Conservation (phyloP, 1,284 basidiomycete species). For the Xanthoconium separans region DNA sequence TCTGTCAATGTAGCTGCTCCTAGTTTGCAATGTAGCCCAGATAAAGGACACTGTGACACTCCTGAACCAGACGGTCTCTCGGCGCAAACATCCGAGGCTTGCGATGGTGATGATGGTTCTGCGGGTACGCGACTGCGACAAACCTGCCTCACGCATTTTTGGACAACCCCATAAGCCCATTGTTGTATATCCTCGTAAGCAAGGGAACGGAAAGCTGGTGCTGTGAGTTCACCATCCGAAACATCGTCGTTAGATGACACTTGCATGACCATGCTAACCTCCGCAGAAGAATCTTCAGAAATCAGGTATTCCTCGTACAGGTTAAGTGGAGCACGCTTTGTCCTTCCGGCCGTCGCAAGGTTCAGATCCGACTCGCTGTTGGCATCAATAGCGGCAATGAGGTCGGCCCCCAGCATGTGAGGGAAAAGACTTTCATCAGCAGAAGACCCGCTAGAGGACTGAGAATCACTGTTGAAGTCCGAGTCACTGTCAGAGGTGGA, state of each 20-base stretch:
- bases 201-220: constrained; percentile 14
- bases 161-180: constrained; percentile 28
- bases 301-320: constrained; percentile 9
- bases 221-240: constrained; percentile 8
- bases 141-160: constrained; percentile 25
- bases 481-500: constrained; percentile 22
- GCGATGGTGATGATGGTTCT: constrained; percentile 27
- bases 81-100: constrained; percentile 29
- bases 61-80: constrained; percentile 26
- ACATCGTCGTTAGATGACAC: constrained; percentile 15
- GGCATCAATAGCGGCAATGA: constrained; percentile 28
- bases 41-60: constrained; percentile 42
- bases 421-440: constrained; percentile 22
- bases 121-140: constrained; percentile 6
- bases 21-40: constrained; percentile 32
- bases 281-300: constrained; percentile 20
- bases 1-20: background rate
- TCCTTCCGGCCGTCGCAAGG: constrained; percentile 4
- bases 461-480: constrained; percentile 20
- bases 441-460: constrained; percentile 22
- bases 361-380: constrained; percentile 29
- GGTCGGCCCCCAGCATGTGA: constrained; percentile 28
- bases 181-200: constrained; percentile 26
- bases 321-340: background rate
- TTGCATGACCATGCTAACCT: constrained; percentile 27